Evolutionary conservation across 1,139 yeast species (phyloP), one percentile per base, ranked within the genome.

Genomic region (Yamadazyma songkhlaensis): DNA sequence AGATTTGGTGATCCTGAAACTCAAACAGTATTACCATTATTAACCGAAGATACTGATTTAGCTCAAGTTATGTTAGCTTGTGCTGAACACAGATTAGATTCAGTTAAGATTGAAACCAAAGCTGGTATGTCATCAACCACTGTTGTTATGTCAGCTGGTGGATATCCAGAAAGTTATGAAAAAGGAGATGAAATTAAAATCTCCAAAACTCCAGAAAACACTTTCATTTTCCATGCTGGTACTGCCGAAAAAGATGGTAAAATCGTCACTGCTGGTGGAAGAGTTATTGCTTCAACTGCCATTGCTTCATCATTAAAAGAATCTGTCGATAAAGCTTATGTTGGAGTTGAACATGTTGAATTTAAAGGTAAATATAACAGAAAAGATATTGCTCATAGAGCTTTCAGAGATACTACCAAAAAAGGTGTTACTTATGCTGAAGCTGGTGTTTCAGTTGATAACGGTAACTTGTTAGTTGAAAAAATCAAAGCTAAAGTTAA

Each of bases 1-100:
- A 81, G 99, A 65, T 94, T 94, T 52, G 99, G 99, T 45, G 99
- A 94, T 62, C 99, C 99, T 49, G 99, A 94, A 67, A 92, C 97
- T 29, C 98, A 94, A 68, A 86, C 97, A 4, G 95, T 92, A 25
- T 72, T 94, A 55, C 97, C 97, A 11, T 74, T 94, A 54, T 72
- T 94, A 47, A 64, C 82, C 13, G 79, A 81, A 29, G 90, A 86
- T 43, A 84, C 96, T 15, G 98, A 94, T 64, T 74, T 94, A 54
- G 95, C 96, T 30, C 88, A 89, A 60, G 82, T 92, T 32, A 79
- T 94, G 77, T 67, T 90, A 44, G 98, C 97, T 35, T 85, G 96
- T 50, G 96, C 95, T 36, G 96, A 92, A 60, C 95, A 86, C 63
- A 78, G 97, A 62, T 77, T 94, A 48, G 99, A 94, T 58, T 77